Evolutionary conservation across 1,284 basidiomycete genomes (phyloP).

Genomic region (Kalmanozyma brasiliensis): DNA sequence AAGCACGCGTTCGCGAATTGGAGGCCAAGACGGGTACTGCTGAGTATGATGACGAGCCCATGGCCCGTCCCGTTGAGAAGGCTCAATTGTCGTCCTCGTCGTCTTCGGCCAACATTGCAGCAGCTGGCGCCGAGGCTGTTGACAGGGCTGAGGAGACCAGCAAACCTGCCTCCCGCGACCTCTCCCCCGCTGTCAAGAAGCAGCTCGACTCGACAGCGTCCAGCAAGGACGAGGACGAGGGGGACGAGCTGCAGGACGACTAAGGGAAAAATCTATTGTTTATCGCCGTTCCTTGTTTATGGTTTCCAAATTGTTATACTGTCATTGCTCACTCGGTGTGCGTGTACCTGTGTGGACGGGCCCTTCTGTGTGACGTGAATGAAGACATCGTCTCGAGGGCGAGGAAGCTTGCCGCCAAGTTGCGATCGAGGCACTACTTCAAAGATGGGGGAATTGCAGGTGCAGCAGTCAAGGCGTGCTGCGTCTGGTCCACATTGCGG

Average conservation of each 20-base stretch:
- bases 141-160: slow-evolving; percentile 9
- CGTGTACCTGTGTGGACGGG: too few species aligned
- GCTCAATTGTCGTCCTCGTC: too few species aligned
- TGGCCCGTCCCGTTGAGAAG: slow-evolving; percentile 6
- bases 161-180: slow-evolving; percentile 19
- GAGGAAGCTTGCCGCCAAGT: too few species aligned
- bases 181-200: slow-evolving; percentile 13
- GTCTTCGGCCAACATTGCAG: not conserved
- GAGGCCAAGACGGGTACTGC: slow-evolving; percentile 38
- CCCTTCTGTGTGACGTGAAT: too few species aligned
- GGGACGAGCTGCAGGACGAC: slow-evolving; percentile 37
- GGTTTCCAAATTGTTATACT: too few species aligned
- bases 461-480: too few species aligned
- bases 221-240: slow-evolving; percentile 26
- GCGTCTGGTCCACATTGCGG: too few species aligned
- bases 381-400: too few species aligned
- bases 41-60: slow-evolving; percentile 17
- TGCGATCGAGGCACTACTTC: too few species aligned
- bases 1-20: slow-evolving; percentile 50
- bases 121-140: not conserved
- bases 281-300: not conserved
- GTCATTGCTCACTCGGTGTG: too few species aligned
- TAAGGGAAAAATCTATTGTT: slow-evolving; percentile 2
- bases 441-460: too few species aligned
- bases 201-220: slow-evolving; percentile 3